Base-by-base conservation (phyloP, 306 rosid species). In the Citrullus mucosospermus region DNA sequence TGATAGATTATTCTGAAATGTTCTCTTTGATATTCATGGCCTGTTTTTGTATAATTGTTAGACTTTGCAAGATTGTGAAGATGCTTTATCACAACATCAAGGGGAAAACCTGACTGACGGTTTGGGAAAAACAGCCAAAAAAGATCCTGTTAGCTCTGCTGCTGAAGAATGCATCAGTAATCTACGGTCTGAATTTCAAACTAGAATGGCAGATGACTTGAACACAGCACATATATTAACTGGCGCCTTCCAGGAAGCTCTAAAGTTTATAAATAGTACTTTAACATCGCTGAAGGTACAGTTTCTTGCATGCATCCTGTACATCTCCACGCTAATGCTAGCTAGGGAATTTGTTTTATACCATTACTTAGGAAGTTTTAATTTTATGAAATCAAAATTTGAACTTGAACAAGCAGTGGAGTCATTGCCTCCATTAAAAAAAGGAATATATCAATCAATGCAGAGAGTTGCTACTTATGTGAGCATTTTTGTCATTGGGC, bases 171-270 rank as follows among this genome's bases (percentile, higher is more conserved):
- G 92, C 83, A 88, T 92, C 79, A 81, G 57, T 77, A 90, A 87
- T 82, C 82, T 92, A 80, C 86, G 77, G 6, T 80, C 39, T 25
- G 97, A 91, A 84, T 96, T 96, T 75, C 90, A 85, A 80, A 80
- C 89, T 59, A 96, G 90, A 88, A 91, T 96, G 98, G 85, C 90
- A 39, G 99, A 96, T 71, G 97, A 95, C 85, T 83, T 96, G 89
- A 96, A 88, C 88, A 91, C 99, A 18, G 93, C 96, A 9, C 92
- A 82, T 32, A 83, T 92, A 80, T 78, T 96, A 85, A 92, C 97
- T 3, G 93, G 93, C 41, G 90, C 96, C 66, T 87, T 92, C 79
- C 98, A 85, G 88, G 97, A 96, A 41, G 96, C 91, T 71, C 86
- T 96, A 79, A 92, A 91, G 85, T 87, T 83, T 56, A 83, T 91